These are phyloP conservation scores for Pichia cephalocereana DNA, from an alignment of 805 yeast species.

Conservation along the genomic window DNA sequence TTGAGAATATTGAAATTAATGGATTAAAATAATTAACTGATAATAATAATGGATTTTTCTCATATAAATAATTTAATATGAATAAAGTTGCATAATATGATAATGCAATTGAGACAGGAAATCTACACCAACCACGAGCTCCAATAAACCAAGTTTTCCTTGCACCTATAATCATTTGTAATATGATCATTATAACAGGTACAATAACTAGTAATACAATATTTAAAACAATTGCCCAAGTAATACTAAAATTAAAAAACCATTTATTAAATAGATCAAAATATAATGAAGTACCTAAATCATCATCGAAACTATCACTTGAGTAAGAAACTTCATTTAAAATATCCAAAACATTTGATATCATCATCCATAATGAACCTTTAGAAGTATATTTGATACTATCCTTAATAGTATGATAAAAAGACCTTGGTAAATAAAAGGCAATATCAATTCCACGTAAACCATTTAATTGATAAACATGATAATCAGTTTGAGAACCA, in stretches of 20 bases:
- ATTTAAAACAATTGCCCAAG: constrained; percentile 41
- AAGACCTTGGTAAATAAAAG: constrained; percentile 73
- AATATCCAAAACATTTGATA: constrained; percentile 58
- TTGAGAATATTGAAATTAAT: constrained; percentile 37
- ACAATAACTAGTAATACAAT: constrained; percentile 40
- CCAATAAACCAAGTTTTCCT: constrained; percentile 40
- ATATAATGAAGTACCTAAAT: constrained; percentile 42
- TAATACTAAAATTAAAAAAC: constrained; percentile 45
- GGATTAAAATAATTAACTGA: constrained; percentile 44
- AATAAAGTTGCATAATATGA: constrained; percentile 32
- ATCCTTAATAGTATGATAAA: constrained; percentile 76
- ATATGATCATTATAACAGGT: constrained; percentile 43
- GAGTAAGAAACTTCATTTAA: constrained; percentile 34
- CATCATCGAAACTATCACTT: constrained; percentile 8
- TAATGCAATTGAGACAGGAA: constrained; percentile 47
- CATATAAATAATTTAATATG: constrained; percentile 32
- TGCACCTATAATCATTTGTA: constrained; percentile 38
- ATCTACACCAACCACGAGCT: constrained; percentile 39
- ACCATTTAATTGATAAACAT: constrained; percentile 57
- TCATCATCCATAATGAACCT: constrained; percentile 80
- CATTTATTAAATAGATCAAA: constrained; percentile 55
- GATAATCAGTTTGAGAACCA: constrained; percentile 78
- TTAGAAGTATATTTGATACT: constrained; percentile 52
- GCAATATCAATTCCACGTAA: constrained; percentile 85
- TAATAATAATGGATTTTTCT: constrained; percentile 39